Evolutionary conservation across 306 rosid species (phyloP), one percentile per base, ranked within the genome.

Genomic region (Dryas octopetala): DNA sequence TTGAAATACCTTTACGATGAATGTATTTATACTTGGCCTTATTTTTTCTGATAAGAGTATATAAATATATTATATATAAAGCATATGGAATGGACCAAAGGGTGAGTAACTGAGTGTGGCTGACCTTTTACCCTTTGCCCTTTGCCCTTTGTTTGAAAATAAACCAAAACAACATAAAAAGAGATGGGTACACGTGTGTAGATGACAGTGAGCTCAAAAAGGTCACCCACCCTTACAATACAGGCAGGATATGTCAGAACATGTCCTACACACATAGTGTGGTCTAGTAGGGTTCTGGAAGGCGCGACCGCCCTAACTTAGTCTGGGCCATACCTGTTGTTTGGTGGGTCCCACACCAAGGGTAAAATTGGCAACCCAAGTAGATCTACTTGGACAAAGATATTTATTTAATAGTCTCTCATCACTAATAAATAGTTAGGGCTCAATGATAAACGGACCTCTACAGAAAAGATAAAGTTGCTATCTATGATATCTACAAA

Each of bases 151-250:
- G 50, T 64, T 45, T 70, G 32, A 74, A 32, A 62, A 26, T 2
- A 61, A 54, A 11, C 12, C 73, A 74, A 11, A 78, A 68, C 41
- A 73, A 61, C n/a, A 40, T 23, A 80, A 38, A 23, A 50, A 50
- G 62, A 80, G 38, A 70, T 23, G 49, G 58, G 10, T 52, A 78
- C 90, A 86, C 89, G 90, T 82, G 87, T 73, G 73, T 5, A 49
- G 71, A 57, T 68, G 11, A 51, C 63, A 73, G 23, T 23, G 76
- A 78, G 46, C 71, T 51, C 71, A 62, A 61, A 78, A 84, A 78
- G 66, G 9, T 0, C 49, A 46, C 9, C 54, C 66, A 60, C 82
- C 73, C 66, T 80, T 79, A 68, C 78, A 78, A 59, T 74, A 78
- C 86, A 78, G 81, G 83, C 83, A 74, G 49, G 49, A 41, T 75